Evolutionary conservation across 805 yeast species (phyloP).

Genomic region (Hyphopichia homilentoma): DNA sequence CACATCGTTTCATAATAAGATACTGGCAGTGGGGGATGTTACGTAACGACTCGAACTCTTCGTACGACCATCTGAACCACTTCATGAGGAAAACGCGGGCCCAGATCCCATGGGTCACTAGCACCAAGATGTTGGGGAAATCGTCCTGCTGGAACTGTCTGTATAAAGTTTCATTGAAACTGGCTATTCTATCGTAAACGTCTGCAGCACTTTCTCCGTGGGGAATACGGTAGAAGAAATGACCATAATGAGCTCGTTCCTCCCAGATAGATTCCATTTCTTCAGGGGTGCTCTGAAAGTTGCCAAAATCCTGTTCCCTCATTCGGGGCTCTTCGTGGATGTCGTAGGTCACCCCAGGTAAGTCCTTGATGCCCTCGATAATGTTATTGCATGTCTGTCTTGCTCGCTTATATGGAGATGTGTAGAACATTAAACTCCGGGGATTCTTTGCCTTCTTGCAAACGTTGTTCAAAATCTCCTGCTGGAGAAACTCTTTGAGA

Average conservation of each 20-base stretch:
- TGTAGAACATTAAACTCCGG: constrained; percentile 62
- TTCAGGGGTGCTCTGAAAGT: constrained; percentile 73
- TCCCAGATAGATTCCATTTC: constrained; percentile 81
- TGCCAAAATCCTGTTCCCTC: constrained; percentile 95
- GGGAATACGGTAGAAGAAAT: constrained; percentile 78
- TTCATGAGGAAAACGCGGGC: constrained; percentile 89
- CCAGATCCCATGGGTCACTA: constrained; percentile 94
- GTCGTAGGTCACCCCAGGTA: constrained; percentile 43
- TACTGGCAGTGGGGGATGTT: constrained; percentile 85
- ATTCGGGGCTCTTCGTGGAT: constrained; percentile 85
- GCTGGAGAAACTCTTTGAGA: constrained; percentile 35
- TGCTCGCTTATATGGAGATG: constrained; percentile 84
- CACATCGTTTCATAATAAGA: constrained; percentile 67
- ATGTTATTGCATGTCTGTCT: constrained; percentile 79
- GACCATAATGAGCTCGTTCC: constrained; percentile 83
- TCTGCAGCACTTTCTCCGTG: constrained; percentile 96
- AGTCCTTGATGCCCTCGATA: constrained; percentile 49
- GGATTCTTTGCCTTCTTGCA: constrained; percentile 9
- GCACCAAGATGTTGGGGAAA: constrained; percentile 76
- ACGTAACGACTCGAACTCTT: constrained; percentile 76
- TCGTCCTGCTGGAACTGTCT: constrained; percentile 68
- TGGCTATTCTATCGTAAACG: constrained; percentile 86
- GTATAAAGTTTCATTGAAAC: constrained; percentile 82
- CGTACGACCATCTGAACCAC: constrained; percentile 93
- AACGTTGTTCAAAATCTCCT: constrained; percentile 28